Evolutionary conservation across 805 yeast species (phyloP), one percentile per base, ranked within the genome.

Genomic region (Maudiozyma saulgeensis): DNA sequence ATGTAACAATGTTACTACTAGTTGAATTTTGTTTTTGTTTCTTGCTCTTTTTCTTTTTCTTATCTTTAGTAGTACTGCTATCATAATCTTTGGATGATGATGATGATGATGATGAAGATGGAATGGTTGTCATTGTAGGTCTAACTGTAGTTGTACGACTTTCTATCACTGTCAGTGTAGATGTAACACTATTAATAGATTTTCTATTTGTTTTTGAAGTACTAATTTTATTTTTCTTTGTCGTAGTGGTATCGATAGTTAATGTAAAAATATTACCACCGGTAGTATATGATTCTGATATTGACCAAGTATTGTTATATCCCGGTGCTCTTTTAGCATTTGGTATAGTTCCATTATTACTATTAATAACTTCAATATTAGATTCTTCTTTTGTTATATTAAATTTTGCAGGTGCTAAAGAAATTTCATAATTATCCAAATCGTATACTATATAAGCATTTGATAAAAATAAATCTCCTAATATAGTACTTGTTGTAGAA

Each of bases 391-490:
- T 79, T 81, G 44, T 80, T 73, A 51, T 78, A 35, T 35, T 35
- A 35, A 35, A 35, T 35, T 35, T 67, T 2, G 72, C 79, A 51
- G 72, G 77, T 3, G 79, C 82, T 44, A 78, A 40, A 0, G 75
- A 74, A 15, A 78, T 57, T 49, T 71, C 70, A 32, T 65, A 56
- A 39, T 68, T 67, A 28, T 75, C 81, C 50, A 80, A 57, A 62
- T 81, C 83, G 48, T 73, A 81, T 44, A 79, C 84, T 37, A 77
- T 70, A 55, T 81, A 81, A 2, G 79, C 80, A 35, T 73, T 62
- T 51, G 78, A 69, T 52, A 81, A 61, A 64, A 81, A 79, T 3
- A 75, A 69, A 60, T 79, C 83, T 47, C 86, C 86, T 16, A 79
- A 61, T 9, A 74, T 70, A 39, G 73, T 59, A 15, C 44, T 35